A percentile compares a stretch with the other conserved stretches of the same genome.
These are phyloP conservation scores for Bipolaris bicolor DNA, from an alignment of 2,329 filamentous ascomycete species.

Conservation along the genomic window DNA sequence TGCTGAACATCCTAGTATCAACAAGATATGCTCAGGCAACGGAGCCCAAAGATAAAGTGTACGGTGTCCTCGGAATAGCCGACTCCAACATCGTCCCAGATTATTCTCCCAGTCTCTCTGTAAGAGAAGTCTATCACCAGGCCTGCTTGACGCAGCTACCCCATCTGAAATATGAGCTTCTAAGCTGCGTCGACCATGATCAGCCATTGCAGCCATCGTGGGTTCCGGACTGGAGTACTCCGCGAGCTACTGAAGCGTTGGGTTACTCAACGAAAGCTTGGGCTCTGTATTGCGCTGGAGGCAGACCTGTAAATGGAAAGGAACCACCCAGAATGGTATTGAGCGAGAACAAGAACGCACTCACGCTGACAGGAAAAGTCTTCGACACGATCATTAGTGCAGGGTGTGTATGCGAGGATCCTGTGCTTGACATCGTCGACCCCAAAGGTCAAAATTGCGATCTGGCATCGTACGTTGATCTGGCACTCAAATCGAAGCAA, in stretches of 20 bases:
- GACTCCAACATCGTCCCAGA: constrained; percentile 17
- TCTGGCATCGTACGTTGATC: constrained; percentile 14
- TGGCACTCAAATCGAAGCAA: constrained; percentile 6
- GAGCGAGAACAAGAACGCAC: constrained; percentile 11
- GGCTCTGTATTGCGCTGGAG: constrained; percentile 26
- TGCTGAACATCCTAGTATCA: constrained; percentile 22
- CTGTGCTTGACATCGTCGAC: constrained; percentile 22
- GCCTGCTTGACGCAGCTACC: constrained; percentile 21
- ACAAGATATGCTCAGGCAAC: constrained; percentile 33
- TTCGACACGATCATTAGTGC: constrained; percentile 23
- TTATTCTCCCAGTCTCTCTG: constrained; percentile 19
- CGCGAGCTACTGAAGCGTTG: constrained; percentile 28
- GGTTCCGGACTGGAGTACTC: constrained; percentile 32
- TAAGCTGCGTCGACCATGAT: constrained; percentile 34
- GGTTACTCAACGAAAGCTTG: constrained; percentile 30
- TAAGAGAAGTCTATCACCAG: constrained; percentile 28
- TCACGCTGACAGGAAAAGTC: constrained; percentile 25
- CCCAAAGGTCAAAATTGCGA: constrained; percentile 10
- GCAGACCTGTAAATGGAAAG: neutral
- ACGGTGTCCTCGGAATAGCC: constrained; percentile 31
- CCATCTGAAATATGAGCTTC: constrained; percentile 12
- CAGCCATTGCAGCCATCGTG: constrained; percentile 28
- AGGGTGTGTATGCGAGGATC: constrained; percentile 12
- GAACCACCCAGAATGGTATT: neutral
- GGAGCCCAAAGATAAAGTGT: constrained; percentile 35